phyloP scores from a whole-genome alignment of 2,329 filamentous ascomycete genomes.

The Boeremia lycopersici region DNA sequence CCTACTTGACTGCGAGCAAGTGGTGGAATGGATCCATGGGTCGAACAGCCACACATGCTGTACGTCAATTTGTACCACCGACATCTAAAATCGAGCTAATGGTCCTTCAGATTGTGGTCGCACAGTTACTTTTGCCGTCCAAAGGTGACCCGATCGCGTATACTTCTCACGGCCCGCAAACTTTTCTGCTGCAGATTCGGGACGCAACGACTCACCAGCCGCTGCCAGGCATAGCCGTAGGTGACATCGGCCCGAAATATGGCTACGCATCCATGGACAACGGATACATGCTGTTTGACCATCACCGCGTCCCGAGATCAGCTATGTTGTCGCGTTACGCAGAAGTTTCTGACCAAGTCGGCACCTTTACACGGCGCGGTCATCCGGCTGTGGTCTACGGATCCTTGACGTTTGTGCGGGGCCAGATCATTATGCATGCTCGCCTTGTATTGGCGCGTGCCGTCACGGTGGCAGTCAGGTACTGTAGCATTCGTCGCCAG shows the following conservation, averaged over 20 bases:
- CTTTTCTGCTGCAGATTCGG: slow-evolving; percentile 60
- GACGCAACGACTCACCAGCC: slow-evolving; percentile 56
- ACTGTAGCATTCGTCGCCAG: slow-evolving; percentile 56
- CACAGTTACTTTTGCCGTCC: slow-evolving; percentile 55
- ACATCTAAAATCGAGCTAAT: slow-evolving; percentile 9
- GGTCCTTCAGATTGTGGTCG: slow-evolving; percentile 54
- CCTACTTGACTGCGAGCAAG: slow-evolving; percentile 59
- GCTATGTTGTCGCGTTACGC: slow-evolving; percentile 59
- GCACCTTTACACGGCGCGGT: slow-evolving; percentile 53
- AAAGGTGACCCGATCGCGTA: slow-evolving; percentile 38
- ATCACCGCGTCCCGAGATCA: slow-evolving; percentile 54
- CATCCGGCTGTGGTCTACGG: slow-evolving; percentile 59
- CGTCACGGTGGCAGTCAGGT: slow-evolving; percentile 59
- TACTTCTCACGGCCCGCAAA: slow-evolving; percentile 57
- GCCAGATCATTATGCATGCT: slow-evolving; percentile 57
- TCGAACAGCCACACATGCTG: slow-evolving; percentile 60
- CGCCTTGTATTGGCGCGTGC: slow-evolving; percentile 59
- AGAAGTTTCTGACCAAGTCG: slow-evolving; percentile 54
- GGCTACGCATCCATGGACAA: slow-evolving; percentile 61
- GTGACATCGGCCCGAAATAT: slow-evolving; percentile 63
- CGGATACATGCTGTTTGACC: slow-evolving; percentile 60
- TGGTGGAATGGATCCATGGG: slow-evolving; percentile 63
- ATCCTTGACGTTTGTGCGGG: slow-evolving; percentile 56
- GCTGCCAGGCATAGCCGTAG: slow-evolving; percentile 56
- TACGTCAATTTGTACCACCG: slow-evolving; percentile 25